Evolutionary conservation across 148 eudicot genomes (phyloP).

Genomic region (Rhododendron molle): DNA sequence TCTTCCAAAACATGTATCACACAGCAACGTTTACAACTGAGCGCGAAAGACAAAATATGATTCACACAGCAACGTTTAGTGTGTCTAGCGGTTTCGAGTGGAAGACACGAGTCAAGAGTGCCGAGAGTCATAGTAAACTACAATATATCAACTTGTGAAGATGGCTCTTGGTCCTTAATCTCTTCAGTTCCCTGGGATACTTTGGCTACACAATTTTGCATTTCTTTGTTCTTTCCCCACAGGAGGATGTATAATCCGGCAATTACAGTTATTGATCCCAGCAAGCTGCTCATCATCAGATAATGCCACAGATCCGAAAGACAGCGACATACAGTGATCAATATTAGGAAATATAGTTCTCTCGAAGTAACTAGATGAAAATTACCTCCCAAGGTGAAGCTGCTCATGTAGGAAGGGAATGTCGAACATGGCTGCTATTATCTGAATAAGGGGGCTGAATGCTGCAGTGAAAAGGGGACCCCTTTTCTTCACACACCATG

Average conservation of each 20-base stretch:
- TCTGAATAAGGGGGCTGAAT: slow-evolving; percentile 42
- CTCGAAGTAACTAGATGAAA: not conserved
- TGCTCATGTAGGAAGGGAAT: slow-evolving; percentile 28
- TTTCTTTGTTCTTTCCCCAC: slow-evolving; percentile 30
- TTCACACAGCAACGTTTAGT: not conserved
- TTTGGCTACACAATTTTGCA: not conserved
- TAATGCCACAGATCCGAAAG: not conserved
- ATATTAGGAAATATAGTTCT: not conserved
- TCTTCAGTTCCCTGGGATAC: slow-evolving; percentile 1
- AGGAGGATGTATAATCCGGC: slow-evolving; percentile 28
- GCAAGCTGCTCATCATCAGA: slow-evolving; percentile 7
- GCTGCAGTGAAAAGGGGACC: slow-evolving; percentile 50
- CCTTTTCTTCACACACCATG: slow-evolving; percentile 38
- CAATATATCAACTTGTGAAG: not conserved
- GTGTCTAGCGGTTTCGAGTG: not conserved
- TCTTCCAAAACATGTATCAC: not conserved
- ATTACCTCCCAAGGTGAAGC: slow-evolving; percentile 37
- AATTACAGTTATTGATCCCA: slow-evolving; percentile 22
- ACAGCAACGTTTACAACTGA: not conserved
- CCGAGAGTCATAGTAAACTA: not conserved
- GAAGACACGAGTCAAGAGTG: not conserved
- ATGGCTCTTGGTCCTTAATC: not conserved
- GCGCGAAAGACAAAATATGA: not conserved
- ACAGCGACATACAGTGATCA: not conserved
- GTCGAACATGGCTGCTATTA: slow-evolving; percentile 36